Conservation (phyloP, 2,329 filamentous ascomycete species). For the Diaporthe ilicicola region DNA sequence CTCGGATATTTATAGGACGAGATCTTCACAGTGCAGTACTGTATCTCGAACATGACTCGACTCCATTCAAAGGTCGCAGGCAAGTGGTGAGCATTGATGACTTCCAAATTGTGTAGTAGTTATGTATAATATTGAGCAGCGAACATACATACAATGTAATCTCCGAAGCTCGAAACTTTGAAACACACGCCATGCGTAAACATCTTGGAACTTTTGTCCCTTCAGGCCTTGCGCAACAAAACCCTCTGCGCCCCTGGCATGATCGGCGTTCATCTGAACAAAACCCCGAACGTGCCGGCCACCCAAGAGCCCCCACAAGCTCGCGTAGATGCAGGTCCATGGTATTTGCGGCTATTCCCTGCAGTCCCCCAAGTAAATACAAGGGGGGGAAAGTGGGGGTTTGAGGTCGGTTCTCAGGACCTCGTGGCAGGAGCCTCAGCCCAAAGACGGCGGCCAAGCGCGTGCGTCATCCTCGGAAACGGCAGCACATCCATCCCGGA, state of each 20-base stretch:
- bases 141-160: too few species aligned
- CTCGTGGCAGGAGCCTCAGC: constrained; percentile 15
- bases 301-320: neutral
- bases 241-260: neutral
- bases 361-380: too few species aligned
- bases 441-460: constrained; percentile 4
- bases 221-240: neutral
- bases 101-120: too few species aligned
- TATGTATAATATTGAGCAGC: neutral
- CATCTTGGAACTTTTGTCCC: too few species aligned
- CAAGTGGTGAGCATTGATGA: too few species aligned
- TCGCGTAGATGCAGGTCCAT: neutral
- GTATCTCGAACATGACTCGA: too few species aligned
- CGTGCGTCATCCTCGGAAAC: neutral
- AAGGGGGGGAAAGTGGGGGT: too few species aligned
- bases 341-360: neutral
- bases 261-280: neutral
- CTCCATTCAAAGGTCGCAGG: too few species aligned
- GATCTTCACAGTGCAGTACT: too few species aligned
- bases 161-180: too few species aligned
- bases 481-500: constrained; percentile 2
- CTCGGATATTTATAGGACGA: too few species aligned
- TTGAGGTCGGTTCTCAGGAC: too few species aligned
- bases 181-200: neutral
- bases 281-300: neutral